Conservation (phyloP, 2,329 filamentous ascomycete genomes). For the Nannizzia gypsea region DNA sequence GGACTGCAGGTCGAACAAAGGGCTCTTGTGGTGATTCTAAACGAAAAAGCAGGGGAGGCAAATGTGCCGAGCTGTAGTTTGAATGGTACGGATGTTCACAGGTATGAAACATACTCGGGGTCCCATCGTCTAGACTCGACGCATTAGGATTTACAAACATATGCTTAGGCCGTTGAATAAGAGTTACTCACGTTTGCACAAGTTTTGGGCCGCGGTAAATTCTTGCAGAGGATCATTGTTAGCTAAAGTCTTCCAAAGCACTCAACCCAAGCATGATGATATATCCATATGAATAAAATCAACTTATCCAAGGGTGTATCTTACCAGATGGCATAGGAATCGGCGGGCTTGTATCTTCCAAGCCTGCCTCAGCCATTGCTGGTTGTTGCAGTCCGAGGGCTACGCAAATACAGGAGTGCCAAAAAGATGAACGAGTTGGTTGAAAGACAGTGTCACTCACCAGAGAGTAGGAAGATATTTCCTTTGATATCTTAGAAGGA, state of each 20-base stretch:
- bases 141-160: not conserved
- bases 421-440: not conserved
- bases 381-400: not conserved
- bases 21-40: slow-evolving; percentile 13
- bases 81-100: slow-evolving; percentile 18
- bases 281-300: not conserved
- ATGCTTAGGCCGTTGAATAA: not conserved
- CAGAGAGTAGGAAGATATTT: not conserved
- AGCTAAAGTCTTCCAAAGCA: not conserved
- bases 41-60: slow-evolving; percentile 19
- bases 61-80: slow-evolving; percentile 13
- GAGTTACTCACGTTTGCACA: not conserved
- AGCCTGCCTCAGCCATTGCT: not conserved
- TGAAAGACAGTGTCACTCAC: not conserved
- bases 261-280: no score
- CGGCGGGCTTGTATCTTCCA: not conserved
- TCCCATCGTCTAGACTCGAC: not conserved
- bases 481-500: not conserved
- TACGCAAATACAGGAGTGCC: not conserved
- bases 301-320: not conserved
- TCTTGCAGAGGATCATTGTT: not conserved
- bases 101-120: slow-evolving; percentile 15
- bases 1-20: not conserved
- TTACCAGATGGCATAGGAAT: not conserved
- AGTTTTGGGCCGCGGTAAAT: not conserved